phyloP scores from a whole-genome alignment of 2,329 filamentous ascomycete genomes.

The Fusarium duplospermum region DNA sequence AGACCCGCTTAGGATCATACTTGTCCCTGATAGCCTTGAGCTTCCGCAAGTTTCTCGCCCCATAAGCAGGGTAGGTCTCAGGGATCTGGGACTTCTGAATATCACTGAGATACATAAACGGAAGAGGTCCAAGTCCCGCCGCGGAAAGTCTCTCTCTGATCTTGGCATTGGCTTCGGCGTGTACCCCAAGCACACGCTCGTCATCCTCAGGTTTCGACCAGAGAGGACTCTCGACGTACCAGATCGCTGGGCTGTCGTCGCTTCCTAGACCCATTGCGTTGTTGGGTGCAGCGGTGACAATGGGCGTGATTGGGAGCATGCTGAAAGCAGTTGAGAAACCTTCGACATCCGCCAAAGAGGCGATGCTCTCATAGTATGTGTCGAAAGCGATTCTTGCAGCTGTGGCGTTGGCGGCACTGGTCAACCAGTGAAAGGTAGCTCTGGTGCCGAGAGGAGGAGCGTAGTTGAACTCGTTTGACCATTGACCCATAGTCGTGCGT shows the following conservation, averaged over 20 bases:
- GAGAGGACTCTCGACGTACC: not conserved
- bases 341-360: slow-evolving; percentile 1
- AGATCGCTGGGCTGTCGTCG: not conserved
- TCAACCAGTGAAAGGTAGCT: not conserved
- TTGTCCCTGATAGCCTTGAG: not conserved
- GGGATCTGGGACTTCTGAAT: not conserved
- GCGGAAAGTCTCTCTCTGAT: not conserved
- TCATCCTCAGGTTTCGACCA: not conserved
- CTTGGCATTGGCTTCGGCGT: not conserved
- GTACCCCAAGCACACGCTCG: not conserved
- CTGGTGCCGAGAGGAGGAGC: not conserved
- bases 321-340: slow-evolving; percentile 6
- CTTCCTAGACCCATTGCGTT: not conserved
- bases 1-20: not conserved
- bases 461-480: slow-evolving; percentile 4
- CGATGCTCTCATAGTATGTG: slow-evolving; percentile 1
- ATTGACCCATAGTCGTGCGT: slow-evolving; percentile 1
- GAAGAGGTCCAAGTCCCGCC: not conserved
- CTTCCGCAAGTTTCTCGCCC: not conserved
- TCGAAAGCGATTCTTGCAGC: not conserved
- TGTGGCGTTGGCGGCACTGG: not conserved
- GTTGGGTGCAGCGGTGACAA: not conserved
- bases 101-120: not conserved
- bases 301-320: slow-evolving; percentile 1
- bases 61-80: not conserved